phyloP scores from a whole-genome alignment of 2,329 filamentous ascomycete species.

The Didymella sp. region DNA sequence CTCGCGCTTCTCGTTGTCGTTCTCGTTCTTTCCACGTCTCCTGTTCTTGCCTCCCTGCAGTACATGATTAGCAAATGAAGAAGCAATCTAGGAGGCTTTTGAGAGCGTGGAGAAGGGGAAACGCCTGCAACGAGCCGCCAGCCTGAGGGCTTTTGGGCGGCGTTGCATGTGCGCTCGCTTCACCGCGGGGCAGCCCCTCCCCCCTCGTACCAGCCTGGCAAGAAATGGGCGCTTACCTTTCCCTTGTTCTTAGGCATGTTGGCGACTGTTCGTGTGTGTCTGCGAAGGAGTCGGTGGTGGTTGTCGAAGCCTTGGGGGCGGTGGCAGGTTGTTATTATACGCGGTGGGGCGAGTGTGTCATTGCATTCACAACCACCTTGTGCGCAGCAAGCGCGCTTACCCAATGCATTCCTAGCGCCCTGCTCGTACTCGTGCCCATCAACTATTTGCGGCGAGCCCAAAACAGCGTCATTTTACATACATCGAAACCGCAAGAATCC shows the following conservation, averaged over 20 bases:
- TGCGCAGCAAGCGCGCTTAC: conserved; percentile 9
- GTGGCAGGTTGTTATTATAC: conserved; percentile 13
- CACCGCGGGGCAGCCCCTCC: conserved; percentile 32
- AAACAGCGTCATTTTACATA: conserved; percentile 13
- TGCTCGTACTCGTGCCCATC: neutral
- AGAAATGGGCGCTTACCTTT: conserved; percentile 70
- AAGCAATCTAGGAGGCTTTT: neutral
- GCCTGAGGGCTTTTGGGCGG: conserved; percentile 21
- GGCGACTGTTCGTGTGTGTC: conserved; percentile 32
- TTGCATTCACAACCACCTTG: conserved; percentile 1
- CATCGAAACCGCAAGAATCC: neutral
- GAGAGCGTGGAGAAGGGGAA: neutral
- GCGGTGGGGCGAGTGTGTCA: conserved; percentile 14
- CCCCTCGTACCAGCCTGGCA: conserved; percentile 7
- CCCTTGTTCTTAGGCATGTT: conserved; percentile 99
- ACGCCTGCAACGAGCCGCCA: neutral
- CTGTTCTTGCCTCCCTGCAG: conserved; percentile 93
- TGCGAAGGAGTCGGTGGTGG: conserved; percentile 16
- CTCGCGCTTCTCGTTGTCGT: conserved; percentile 97
- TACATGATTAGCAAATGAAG: conserved; percentile 21
- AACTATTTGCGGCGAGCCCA: neutral
- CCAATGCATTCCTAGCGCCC: neutral
- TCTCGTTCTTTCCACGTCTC: conserved; percentile 96
- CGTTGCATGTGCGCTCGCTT: conserved; percentile 13
- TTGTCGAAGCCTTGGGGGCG: conserved; percentile 14